Conservation (phyloP, 148 eudicot genomes). For the Rhododendron mucronatum region DNA sequence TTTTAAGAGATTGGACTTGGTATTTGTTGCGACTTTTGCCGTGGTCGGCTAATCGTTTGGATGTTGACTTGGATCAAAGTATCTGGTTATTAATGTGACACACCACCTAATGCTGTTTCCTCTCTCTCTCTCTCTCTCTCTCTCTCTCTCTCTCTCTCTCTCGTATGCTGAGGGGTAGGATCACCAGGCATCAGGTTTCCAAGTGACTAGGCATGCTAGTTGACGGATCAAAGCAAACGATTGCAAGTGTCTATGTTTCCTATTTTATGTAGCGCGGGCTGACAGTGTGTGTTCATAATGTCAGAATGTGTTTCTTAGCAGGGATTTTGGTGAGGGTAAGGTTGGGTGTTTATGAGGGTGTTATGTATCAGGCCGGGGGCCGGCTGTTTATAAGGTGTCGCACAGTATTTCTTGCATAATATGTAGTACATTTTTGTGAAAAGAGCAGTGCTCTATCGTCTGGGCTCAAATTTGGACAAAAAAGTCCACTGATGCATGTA, state of each 20-base stretch:
- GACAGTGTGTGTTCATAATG: neutral
- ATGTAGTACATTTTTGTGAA: no score
- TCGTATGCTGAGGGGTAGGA: neutral
- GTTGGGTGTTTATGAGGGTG: neutral
- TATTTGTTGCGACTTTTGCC: neutral
- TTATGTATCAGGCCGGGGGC: neutral
- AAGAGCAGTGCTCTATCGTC: no score
- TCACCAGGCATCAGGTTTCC: neutral
- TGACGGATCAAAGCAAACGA: neutral
- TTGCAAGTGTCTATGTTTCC: neutral
- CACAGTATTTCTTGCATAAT: no score
- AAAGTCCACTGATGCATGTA: no score
- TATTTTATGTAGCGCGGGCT: neutral
- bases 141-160: neutral
- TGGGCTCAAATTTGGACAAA: no score
- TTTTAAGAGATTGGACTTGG: neutral
- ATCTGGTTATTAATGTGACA: neutral
- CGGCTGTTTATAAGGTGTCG: no score
- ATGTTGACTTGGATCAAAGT: neutral
- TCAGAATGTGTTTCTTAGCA: neutral
- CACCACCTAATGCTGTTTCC: neutral
- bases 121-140: neutral
- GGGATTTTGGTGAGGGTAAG: neutral
- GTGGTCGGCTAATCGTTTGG: neutral
- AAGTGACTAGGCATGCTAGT: neutral